A percentile compares a stretch with the other conserved stretches of the same genome.
Evolutionary conservation across 495 filamentous ascomycete genomes (phyloP).

Genomic region (Hypomontagnella submonticulosa): DNA sequence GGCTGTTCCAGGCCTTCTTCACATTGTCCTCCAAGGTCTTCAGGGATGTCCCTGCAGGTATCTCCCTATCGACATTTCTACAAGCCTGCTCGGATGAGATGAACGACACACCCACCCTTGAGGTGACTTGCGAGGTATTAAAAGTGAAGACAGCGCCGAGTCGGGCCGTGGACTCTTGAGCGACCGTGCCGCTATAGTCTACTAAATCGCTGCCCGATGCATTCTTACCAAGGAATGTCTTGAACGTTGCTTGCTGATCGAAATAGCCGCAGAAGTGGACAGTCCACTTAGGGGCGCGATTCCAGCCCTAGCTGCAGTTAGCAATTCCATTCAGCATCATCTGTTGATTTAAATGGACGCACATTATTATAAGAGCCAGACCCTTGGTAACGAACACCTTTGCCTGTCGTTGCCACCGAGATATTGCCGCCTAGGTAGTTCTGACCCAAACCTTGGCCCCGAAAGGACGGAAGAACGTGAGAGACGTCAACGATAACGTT

Average conservation of each 20-base stretch:
- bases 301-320: slow-evolving; percentile 52
- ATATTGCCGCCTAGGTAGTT: slow-evolving; percentile 74
- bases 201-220: slow-evolving; percentile 38
- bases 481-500: slow-evolving; percentile 77
- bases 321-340: slow-evolving; percentile 6
- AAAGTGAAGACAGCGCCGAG: slow-evolving; percentile 60
- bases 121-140: slow-evolving; percentile 57
- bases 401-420: slow-evolving; percentile 50
- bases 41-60: slow-evolving; percentile 62
- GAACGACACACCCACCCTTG: slow-evolving; percentile 77
- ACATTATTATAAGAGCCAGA: slow-evolving; percentile 73
- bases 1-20: slow-evolving; percentile 65
- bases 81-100: slow-evolving; percentile 74
- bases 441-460: slow-evolving; percentile 69
- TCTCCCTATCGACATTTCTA: slow-evolving; percentile 66
- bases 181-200: slow-evolving; percentile 40
- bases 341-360: slow-evolving; percentile 39
- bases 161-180: slow-evolving; percentile 44
- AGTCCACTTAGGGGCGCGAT: slow-evolving; percentile 66
- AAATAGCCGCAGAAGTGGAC: slow-evolving; percentile 79
- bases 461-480: slow-evolving; percentile 72
- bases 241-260: slow-evolving; percentile 54
- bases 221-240: slow-evolving; percentile 65
- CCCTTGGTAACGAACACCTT: slow-evolving; percentile 67
- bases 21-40: slow-evolving; percentile 59